Conservation (phyloP, 2,329 filamentous ascomycete species). For the Penicillium sp. region DNA sequence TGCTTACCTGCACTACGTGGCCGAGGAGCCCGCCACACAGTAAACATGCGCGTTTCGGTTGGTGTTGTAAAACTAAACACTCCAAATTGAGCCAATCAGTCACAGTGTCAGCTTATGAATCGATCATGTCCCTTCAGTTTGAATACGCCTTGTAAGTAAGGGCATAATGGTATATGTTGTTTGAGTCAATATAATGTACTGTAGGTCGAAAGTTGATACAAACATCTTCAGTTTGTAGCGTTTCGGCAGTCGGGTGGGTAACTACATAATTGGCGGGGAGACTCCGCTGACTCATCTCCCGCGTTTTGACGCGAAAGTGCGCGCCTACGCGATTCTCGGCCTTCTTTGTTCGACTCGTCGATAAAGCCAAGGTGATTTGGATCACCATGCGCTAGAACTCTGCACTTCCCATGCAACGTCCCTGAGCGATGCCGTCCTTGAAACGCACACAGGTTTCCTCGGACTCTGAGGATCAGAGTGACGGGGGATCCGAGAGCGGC, state of each 20-base stretch:
- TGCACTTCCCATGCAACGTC: not conserved
- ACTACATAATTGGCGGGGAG: not conserved
- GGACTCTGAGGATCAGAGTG: constrained; percentile 34
- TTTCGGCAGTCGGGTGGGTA: too few relatives aligned
- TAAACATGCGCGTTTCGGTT: constrained; percentile 3
- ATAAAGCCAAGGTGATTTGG: not conserved
- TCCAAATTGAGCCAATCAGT: not conserved
- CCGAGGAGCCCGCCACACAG: constrained; percentile 70
- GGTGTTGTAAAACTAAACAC: not conserved
- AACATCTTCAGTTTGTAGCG: too few relatives aligned
- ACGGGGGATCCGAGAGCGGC: constrained; percentile 27
- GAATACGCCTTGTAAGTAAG: too few relatives aligned
- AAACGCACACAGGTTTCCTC: constrained; percentile 41
- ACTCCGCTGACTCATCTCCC: constrained; percentile 7
- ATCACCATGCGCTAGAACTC: constrained; percentile 7
- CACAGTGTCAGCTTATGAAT: not conserved
- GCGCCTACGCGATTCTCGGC: constrained; percentile 11
- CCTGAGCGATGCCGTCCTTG: constrained; percentile 41
- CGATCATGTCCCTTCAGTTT: not conserved
- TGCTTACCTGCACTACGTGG: constrained; percentile 93
- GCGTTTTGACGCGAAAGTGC: constrained; percentile 13
- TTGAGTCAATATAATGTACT: too few relatives aligned
- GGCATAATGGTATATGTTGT: too few relatives aligned
- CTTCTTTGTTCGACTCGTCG: not conserved
- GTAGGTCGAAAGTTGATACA: too few relatives aligned